Evolutionary conservation across 2,329 filamentous ascomycete genomes (phyloP), one percentile per base, ranked within the genome.

Genomic region (Colletotrichum kahawae): DNA sequence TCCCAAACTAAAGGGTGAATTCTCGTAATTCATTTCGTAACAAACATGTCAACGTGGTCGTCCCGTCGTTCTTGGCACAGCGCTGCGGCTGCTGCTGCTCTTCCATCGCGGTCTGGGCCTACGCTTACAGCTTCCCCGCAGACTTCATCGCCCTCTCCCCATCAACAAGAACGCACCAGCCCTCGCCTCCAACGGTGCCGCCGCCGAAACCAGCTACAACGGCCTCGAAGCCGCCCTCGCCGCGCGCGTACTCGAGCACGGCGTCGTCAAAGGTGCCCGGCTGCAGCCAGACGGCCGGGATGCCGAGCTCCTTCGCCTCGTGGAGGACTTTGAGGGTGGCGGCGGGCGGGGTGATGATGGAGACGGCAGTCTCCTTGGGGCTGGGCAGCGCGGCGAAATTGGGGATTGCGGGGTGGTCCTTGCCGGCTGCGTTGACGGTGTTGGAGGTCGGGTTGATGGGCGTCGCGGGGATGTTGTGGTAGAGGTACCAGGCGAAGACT

Each of bases 401-500:
- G 2, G 93, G 82, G 27, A 94, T 86, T 3, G 95, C 93, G 33
- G 90, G 79, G 85, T 95, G 91, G 66, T 90, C 85, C 77, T 88
- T 87, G 66, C 77, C 78, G 34, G 79, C 76, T 62, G 80, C 81
- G n/a, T 87, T 87, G 81, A 98, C 93, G 72, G 88, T 87, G 8
- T 92, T 81, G 5, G 90, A 86, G 63, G 89, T 88, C 0, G 96
- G 96, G 85, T 98, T 98, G 83, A 98, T 90, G 12, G 96, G 95
- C 1, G 92, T 95, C 6, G 93, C 95, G 9, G 93, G 92, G 54
- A 98, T 90, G 48, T 89, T 88, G 85, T 95, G 95, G 38, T 88
- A 83, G 71, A 95, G 90, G 84, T 98, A 98, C 96, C 96, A 98
- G 16, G 91, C 91, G 82, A 98, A 95, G 78, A 98, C 95, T 97